phyloP scores from a whole-genome alignment of 768 basidiomycete species.

The Rhodotorula toruloides region DNA sequence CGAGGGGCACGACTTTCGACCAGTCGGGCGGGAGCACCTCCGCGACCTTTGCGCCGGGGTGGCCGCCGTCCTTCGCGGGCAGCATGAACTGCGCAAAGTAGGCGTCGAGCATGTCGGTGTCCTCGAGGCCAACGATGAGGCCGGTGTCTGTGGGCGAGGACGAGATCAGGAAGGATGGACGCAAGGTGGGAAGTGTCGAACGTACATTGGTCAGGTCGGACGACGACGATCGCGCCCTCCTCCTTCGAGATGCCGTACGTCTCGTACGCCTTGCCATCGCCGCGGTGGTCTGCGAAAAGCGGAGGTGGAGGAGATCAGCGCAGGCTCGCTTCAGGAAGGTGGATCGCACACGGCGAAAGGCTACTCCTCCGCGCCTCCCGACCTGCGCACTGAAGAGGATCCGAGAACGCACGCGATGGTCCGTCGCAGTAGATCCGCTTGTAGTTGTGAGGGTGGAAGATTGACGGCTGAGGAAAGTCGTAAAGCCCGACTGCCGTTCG shows the following conservation, averaged over 20 bases:
- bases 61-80: conserved; percentile 24
- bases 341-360: no score
- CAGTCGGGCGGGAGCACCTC: conserved; percentile 29
- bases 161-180: no score
- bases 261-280: conserved; percentile 43
- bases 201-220: conserved; percentile 42
- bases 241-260: conserved; percentile 41
- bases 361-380: no score
- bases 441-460: conserved; percentile 39
- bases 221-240: conserved; percentile 41
- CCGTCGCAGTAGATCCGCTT: conserved; percentile 32
- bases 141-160: conserved; percentile 29
- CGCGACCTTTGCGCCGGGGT: conserved; percentile 7
- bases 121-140: conserved; percentile 38
- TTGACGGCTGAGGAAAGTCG: conserved; percentile 37
- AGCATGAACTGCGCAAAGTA: conserved; percentile 40
- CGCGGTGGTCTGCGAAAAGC: conserved; percentile 26
- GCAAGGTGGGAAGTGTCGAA: not conserved
- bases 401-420: conserved; percentile 29
- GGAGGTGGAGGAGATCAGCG: not conserved
- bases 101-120: conserved; percentile 35
- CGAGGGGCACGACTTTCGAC: conserved; percentile 17
- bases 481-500: conserved; percentile 31
- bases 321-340: not conserved
- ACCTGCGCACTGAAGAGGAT: no score